These are phyloP conservation scores for Cinnamomum chago DNA, from an alignment of 164 flowering plant species.

Conservation along the genomic window DNA sequence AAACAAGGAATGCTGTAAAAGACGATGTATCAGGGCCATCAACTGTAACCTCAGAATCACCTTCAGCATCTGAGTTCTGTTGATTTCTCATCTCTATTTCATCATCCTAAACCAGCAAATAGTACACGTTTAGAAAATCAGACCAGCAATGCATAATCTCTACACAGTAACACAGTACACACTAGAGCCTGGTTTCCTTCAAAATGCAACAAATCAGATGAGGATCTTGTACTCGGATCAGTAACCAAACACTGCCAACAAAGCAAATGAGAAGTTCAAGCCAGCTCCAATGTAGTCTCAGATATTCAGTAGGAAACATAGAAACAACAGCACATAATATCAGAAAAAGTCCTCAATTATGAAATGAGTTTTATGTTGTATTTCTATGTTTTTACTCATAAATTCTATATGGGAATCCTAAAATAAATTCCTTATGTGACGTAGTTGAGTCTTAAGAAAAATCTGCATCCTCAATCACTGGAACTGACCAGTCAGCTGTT, in stretches of 20 bases:
- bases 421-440: neutral
- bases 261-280: neutral
- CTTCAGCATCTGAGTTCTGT: constrained; percentile 32
- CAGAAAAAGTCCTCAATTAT: neutral
- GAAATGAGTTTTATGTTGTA: neutral
- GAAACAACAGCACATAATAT: neutral
- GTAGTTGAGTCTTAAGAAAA: neutral
- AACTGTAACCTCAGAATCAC: constrained; percentile 25
- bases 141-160: neutral
- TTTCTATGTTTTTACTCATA: neutral
- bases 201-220: neutral
- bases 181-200: neutral
- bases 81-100: constrained; percentile 29
- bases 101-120: constrained; percentile 35
- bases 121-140: neutral
- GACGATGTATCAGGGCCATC: constrained; percentile 97
- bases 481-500: neutral
- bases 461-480: neutral
- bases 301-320: neutral
- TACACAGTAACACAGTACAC: neutral
- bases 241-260: neutral
- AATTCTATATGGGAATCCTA: neutral
- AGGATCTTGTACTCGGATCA: neutral
- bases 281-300: neutral
- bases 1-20: constrained; percentile 77